These are phyloP conservation scores for Edaphochlamys debaryana DNA, from an alignment of 139 green algal species.

Conservation along the genomic window DNA sequence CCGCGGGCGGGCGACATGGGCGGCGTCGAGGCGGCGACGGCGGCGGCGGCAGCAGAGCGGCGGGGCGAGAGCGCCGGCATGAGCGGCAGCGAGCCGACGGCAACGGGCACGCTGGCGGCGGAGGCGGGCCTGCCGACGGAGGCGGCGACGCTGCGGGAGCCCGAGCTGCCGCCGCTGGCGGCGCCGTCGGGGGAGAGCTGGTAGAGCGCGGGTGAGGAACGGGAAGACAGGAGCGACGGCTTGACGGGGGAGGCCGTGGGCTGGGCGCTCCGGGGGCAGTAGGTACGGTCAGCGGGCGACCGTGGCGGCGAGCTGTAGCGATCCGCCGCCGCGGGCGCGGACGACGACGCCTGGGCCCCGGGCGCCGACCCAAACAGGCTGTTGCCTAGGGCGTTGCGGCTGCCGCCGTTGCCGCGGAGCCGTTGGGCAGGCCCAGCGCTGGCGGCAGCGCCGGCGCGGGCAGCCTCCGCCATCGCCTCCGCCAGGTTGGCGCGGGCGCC, in stretches of 20 bases:
- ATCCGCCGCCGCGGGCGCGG: too few species aligned
- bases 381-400: too few species aligned
- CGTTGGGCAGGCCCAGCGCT: too few species aligned
- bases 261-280: background rate
- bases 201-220: background rate
- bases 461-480: background rate
- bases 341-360: too few species aligned
- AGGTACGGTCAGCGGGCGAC: constrained; percentile 16
- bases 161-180: too few species aligned
- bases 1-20: background rate
- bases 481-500: background rate
- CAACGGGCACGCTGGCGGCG: too few species aligned
- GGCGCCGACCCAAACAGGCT: too few species aligned
- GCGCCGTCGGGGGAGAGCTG: background rate
- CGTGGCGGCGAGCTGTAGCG: constrained; percentile 8
- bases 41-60: background rate
- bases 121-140: too few species aligned
- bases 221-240: background rate
- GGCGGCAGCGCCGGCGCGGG: background rate
- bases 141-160: too few species aligned
- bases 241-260: constrained; percentile 28
- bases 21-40: background rate
- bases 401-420: too few species aligned
- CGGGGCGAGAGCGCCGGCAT: background rate
- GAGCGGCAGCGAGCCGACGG: background rate